Conservation (phyloP, 305 asterid species). For the Rubia peregrina region DNA sequence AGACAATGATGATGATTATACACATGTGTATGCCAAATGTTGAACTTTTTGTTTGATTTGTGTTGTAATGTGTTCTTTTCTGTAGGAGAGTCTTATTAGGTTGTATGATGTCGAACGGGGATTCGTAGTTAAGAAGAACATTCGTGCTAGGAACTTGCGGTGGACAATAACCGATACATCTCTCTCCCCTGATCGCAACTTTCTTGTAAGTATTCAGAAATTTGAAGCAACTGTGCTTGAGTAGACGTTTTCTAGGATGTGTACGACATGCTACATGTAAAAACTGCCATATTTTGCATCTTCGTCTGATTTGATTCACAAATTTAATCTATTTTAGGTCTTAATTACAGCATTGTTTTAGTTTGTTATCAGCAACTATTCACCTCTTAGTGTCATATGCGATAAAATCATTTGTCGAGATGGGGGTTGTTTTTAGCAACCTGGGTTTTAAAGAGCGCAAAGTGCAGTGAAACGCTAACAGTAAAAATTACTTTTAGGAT, state of each 20-base stretch:
- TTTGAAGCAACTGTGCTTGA: conserved; percentile 4
- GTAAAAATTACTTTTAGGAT: too few relatives aligned
- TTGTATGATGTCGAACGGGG: conserved; percentile 68
- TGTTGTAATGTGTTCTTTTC: conserved; percentile 8
- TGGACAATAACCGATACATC: conserved; percentile 90
- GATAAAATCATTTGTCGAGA: neutral
- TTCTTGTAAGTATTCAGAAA: conserved; percentile 51
- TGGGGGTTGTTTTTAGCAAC: neutral
- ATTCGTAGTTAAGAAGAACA: conserved; percentile 74
- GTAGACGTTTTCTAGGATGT: neutral
- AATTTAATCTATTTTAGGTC: neutral
- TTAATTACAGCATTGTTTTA: neutral
- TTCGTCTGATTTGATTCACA: neutral
- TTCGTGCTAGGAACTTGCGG: conserved; percentile 69
- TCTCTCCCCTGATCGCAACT: conserved; percentile 75
- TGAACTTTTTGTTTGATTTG: neutral
- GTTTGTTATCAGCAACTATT: neutral
- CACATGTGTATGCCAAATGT: neutral
- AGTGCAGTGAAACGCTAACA: too few relatives aligned
- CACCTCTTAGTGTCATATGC: neutral
- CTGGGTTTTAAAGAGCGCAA: too few relatives aligned
- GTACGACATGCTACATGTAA: neutral
- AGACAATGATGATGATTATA: neutral
- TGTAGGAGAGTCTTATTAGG: conserved; percentile 79
- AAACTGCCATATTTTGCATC: neutral